Percentiles rank a stretch among this genome's conserved stretches.
These are phyloP conservation scores for Tothia fuscella DNA, from an alignment of 2,329 filamentous ascomycete species.

Conservation along the genomic window DNA sequence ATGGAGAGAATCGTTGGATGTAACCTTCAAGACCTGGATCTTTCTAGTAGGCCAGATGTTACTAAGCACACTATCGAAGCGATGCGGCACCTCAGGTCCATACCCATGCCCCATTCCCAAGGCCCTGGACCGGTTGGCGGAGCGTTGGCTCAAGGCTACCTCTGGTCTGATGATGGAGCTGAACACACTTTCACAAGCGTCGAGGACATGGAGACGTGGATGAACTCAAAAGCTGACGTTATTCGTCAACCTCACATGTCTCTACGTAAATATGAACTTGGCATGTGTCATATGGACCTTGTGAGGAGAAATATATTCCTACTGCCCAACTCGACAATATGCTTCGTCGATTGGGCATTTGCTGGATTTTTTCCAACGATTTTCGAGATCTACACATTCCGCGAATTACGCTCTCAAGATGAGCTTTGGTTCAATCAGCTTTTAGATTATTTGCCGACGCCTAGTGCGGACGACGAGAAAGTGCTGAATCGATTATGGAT, in stretches of 20 bases:
- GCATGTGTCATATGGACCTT: conserved; percentile 12
- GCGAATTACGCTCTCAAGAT: no score
- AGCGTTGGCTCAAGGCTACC: background rate
- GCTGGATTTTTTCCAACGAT: conserved; percentile 12
- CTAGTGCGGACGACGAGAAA: background rate
- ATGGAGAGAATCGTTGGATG: conserved; percentile 11
- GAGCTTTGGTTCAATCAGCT: no score
- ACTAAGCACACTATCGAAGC: background rate
- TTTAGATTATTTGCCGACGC: no score
- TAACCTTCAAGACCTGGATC: conserved; percentile 2
- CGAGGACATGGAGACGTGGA: background rate
- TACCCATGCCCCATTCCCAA: background rate
- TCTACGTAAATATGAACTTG: conserved; percentile 1
- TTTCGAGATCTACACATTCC: conserved; percentile 10
- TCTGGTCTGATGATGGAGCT: background rate
- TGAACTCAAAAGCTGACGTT: background rate
- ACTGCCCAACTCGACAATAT: conserved; percentile 7
- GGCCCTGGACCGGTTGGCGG: background rate
- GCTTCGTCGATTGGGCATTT: conserved; percentile 13
- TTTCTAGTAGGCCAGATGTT: background rate
- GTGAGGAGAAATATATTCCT: conserved; percentile 11
- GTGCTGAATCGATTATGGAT: background rate
- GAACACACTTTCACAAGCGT: background rate
- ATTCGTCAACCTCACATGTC: background rate
- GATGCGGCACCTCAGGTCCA: background rate